Base-by-base conservation (phyloP, 2,329 filamentous ascomycete genomes). In the Dactylellina leptospora region DNA sequence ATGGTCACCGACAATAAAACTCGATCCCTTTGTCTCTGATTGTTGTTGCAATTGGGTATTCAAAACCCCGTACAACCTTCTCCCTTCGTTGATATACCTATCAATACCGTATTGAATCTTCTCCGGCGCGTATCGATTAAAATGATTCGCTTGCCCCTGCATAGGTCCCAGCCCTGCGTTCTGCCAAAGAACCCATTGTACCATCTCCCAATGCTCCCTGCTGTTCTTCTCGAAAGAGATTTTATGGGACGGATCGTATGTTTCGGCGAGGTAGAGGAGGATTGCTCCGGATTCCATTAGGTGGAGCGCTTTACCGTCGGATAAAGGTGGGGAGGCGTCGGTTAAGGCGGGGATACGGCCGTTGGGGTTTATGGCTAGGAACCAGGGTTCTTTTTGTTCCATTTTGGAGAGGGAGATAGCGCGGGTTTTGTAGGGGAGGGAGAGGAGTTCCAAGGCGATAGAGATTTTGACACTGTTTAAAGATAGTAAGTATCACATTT, bases 341-440 rank as follows among this genome's bases (percentile, higher is more conserved):
- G 90, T 95, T 54, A 96, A 77, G 64, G 92, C 92, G 2, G 92
- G 93, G 76, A 96, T 96, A 75, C 92, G 90, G 74, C 92, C 92
- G 79, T 96, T 96, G 74, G 92, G 92, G 81, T 96, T 96, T 81
- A 96, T 96, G 56, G 88, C 87, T 25, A 96, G 85, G 81, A 93
- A 97, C 91, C 91, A 96, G 13, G 86, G 86, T 79, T 93, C 86
- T 77, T 95, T 96, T 77, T 96, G 91, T n/a, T 82, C 85, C 79
- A 92, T 90, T 74, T 90, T 90, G 74, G 79, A 82, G 69, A 96
- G 85, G n/a, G 90, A 84, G 77, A 96, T 87, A 44, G 77, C 76
- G 75, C 89, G 86, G 75, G 79, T 84, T 3, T 84, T 84, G 79
- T 88, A 89, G 22, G 80, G 81, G 56, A 62, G 23, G 16, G n/a